Evolutionary conservation across 129 eudicot species (phyloP).

Genomic region (Tanacetum coccineum): DNA sequence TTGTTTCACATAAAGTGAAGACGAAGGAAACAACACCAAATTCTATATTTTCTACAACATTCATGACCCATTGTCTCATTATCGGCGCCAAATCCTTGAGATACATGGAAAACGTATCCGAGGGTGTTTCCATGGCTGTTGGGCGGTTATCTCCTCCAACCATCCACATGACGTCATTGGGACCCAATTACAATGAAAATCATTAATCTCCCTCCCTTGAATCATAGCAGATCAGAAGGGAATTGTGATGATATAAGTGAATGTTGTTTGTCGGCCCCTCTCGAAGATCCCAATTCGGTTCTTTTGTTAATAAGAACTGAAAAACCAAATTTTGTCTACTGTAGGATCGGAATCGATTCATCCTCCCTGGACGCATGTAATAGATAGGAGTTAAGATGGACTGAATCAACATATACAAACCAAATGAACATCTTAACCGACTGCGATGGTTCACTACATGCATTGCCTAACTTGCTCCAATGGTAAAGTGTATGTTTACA

Average conservation of each 20-base stretch:
- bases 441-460: not conserved
- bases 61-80: not conserved
- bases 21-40: not conserved
- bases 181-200: not conserved
- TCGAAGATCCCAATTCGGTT: not conserved
- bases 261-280: slow-evolving; percentile 4
- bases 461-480: not conserved
- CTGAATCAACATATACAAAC: not conserved
- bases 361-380: too few relatives aligned
- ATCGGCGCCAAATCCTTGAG: not conserved
- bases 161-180: not conserved
- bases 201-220: not conserved
- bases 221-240: not conserved
- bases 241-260: not conserved
- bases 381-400: not conserved
- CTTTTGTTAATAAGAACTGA: not conserved
- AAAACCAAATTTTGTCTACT: not conserved
- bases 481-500: too few relatives aligned
- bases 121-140: not conserved
- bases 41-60: not conserved
- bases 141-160: not conserved
- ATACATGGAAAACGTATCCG: not conserved
- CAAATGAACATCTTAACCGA: not conserved
- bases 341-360: too few relatives aligned
- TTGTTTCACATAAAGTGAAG: not conserved